Conservation (phyloP, 371 early-diverging fungal species). For the Lichtheimia ramosa region DNA sequence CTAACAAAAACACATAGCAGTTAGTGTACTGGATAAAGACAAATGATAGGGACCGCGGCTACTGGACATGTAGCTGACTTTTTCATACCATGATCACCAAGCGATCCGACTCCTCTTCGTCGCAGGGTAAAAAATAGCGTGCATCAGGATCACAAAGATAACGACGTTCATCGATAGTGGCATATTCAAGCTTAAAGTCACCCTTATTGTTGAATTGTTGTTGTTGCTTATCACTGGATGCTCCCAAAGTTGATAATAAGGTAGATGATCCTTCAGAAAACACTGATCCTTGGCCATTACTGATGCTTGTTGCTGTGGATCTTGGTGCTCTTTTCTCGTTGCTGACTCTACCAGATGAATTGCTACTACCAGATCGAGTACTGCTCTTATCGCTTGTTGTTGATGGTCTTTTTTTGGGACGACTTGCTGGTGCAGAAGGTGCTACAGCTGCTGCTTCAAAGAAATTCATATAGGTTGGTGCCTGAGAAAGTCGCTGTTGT, state of each 20-base stretch:
- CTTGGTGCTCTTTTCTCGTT: conserved; percentile 6
- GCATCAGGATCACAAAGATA: conserved; percentile 12
- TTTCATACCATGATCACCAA: conserved; percentile 36
- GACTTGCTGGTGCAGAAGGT: conserved; percentile 7
- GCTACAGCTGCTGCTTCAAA: conserved; percentile 20
- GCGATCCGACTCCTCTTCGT: conserved; percentile 44
- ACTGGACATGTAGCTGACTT: background rate
- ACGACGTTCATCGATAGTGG: conserved; percentile 14
- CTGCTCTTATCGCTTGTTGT: conserved; percentile 4
- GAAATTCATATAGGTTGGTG: conserved; percentile 15
- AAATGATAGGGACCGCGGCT: background rate
- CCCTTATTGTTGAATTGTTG: too few species aligned
- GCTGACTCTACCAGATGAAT: background rate
- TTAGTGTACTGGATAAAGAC: too few species aligned
- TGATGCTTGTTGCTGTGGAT: conserved; percentile 1
- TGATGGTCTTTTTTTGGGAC: conserved; percentile 7
- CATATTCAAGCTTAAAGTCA: conserved; percentile 6
- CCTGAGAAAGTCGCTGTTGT: conserved; percentile 23
- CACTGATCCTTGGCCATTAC: background rate
- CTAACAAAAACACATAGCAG: conserved; percentile 12
- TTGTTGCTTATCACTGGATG: background rate
- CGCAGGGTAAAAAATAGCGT: conserved; percentile 24
- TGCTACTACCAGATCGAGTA: conserved; percentile 5
- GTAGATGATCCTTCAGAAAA: too few species aligned
- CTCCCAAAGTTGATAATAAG: background rate